Conservation (phyloP, 768 basidiomycete species). For the Mycena venus region DNA sequence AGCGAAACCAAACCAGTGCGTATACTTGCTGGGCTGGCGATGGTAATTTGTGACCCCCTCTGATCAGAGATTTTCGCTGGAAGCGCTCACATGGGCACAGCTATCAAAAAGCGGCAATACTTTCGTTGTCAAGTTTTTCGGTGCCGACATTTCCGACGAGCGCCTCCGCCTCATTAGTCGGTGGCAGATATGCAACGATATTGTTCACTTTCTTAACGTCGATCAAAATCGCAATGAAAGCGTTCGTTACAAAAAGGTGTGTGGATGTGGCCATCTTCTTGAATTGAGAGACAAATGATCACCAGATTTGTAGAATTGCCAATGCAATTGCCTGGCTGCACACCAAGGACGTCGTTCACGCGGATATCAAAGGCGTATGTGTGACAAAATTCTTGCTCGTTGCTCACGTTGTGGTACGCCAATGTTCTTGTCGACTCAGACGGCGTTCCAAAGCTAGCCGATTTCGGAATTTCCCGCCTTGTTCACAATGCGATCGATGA, state of each 20-base stretch:
- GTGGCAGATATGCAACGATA: neutral
- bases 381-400: neutral
- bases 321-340: neutral
- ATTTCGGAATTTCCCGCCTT: conserved; percentile 12
- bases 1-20: neutral
- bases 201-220: conserved; percentile 4
- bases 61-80: neutral
- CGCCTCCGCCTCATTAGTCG: neutral
- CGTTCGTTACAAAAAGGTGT: neutral
- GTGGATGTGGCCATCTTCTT: neutral
- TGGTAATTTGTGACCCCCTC: neutral
- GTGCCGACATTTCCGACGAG: neutral
- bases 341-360: neutral
- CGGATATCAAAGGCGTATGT: conserved; percentile 11
- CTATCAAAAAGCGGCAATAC: neutral
- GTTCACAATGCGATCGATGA: neutral
- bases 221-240: neutral
- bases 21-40: neutral
- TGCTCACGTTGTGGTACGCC: neutral
- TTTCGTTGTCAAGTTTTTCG: conserved; percentile 11
- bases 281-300: neutral
- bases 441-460: neutral
- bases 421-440: neutral
- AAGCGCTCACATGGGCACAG: conserved; percentile 4
- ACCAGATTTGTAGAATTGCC: neutral